Conservation (phyloP, 495 filamentous ascomycete species). For the Aspergillus olivimuriae region DNA sequence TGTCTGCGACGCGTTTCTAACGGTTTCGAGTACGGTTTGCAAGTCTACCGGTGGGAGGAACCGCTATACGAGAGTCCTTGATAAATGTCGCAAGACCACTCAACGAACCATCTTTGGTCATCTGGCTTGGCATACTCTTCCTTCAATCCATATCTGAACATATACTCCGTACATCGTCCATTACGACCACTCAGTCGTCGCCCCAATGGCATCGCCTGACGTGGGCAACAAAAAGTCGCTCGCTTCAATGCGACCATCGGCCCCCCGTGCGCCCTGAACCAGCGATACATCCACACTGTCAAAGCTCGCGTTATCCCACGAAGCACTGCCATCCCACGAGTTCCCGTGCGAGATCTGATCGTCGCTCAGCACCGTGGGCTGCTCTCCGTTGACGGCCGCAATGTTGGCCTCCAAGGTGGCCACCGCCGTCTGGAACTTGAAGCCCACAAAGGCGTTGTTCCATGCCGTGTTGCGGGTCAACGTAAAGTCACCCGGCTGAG, state of each 20-base stretch:
- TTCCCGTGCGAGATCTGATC: constrained; percentile 12
- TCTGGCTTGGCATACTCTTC: too few species aligned
- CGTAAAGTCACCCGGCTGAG: constrained; percentile 14
- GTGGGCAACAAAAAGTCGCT: constrained; percentile 14
- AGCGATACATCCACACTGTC: constrained; percentile 9
- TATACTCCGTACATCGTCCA: not conserved
- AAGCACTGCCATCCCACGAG: constrained; percentile 10
- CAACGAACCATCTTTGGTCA: too few species aligned
- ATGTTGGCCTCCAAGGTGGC: constrained; percentile 11
- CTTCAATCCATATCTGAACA: too few species aligned
- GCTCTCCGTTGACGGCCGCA: constrained; percentile 12
- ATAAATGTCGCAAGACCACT: too few species aligned
- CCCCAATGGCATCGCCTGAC: constrained; percentile 12
- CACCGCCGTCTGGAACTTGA: constrained; percentile 11
- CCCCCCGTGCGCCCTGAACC: constrained; percentile 8
- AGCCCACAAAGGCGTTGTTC: constrained; percentile 11
- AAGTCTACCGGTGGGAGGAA: too few species aligned
- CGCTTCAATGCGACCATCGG: constrained; percentile 9
- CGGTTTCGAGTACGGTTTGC: too few species aligned
- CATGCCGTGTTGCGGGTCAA: constrained; percentile 14
- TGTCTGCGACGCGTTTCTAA: too few species aligned
- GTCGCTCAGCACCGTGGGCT: constrained; percentile 6
- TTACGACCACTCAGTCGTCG: constrained; percentile 11
- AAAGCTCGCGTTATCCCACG: constrained; percentile 12
- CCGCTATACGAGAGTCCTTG: too few species aligned